Percentiles rank a stretch among this genome's conserved stretches.
These are phyloP conservation scores for Xylariaceae sp. DNA, from an alignment of 2,329 filamentous ascomycete species.

Conservation along the genomic window DNA sequence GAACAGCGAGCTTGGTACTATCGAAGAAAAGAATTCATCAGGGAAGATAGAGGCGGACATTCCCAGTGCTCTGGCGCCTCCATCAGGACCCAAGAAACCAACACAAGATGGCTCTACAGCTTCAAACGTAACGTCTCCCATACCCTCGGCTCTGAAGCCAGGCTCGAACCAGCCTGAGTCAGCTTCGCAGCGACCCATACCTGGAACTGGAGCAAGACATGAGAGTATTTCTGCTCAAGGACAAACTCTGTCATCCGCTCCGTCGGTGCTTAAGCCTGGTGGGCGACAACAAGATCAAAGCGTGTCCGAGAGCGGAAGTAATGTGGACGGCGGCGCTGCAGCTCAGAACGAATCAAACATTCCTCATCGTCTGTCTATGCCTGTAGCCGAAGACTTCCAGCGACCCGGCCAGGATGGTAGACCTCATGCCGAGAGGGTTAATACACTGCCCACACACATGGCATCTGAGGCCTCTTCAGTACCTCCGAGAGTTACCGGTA, in stretches of 20 bases:
- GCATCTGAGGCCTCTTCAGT: conserved; percentile 8
- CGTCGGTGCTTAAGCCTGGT: conserved; percentile 20
- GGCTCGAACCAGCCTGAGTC: conserved; percentile 1
- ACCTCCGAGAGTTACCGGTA: conserved; percentile 16
- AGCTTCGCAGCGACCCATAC: conserved; percentile 9
- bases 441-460: conserved; percentile 15
- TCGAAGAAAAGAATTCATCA: conserved; percentile 21
- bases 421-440: conserved; percentile 19
- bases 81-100: conserved; percentile 15
- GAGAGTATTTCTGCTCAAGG: conserved; percentile 16
- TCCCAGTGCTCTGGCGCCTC: conserved; percentile 16
- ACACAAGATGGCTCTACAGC: conserved; percentile 14
- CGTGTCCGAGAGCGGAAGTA: conserved; percentile 2
- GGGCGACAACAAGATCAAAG: conserved; percentile 7
- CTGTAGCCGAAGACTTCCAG: conserved; percentile 1
- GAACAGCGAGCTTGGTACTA: conserved; percentile 23
- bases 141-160: conserved; percentile 12
- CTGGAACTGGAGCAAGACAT: conserved; percentile 20
- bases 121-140: too few relatives aligned
- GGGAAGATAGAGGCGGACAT: conserved; percentile 11
- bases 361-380: conserved; percentile 2
- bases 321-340: not conserved
- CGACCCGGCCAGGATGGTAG: conserved; percentile 2
- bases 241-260: conserved; percentile 11
- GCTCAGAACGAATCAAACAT: not conserved